Conservation (phyloP, 495 filamentous ascomycete genomes). For the Talaromyces adpressus region DNA sequence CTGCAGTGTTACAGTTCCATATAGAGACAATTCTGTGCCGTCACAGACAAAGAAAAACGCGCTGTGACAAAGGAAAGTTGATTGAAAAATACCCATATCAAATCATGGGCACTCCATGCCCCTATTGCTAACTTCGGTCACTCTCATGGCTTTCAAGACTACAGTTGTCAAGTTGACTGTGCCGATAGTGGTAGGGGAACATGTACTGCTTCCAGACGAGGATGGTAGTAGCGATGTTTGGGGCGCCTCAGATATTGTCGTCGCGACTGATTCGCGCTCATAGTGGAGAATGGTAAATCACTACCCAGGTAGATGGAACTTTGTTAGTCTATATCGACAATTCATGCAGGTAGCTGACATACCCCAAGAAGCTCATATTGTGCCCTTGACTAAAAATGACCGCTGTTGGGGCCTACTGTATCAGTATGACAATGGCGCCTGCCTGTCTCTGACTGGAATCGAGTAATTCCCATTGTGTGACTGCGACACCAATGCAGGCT, state of each 20-base stretch:
- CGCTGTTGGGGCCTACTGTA: background rate
- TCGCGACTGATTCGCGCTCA: background rate
- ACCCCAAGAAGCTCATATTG: background rate
- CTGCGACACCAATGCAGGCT: background rate
- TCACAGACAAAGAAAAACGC: too few species aligned
- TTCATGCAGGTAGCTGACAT: background rate
- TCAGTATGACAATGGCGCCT: background rate
- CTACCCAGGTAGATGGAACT: background rate
- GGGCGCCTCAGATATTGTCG: background rate
- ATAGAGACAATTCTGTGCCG: too few species aligned
- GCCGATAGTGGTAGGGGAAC: too few species aligned
- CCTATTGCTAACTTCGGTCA: background rate
- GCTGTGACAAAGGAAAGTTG: background rate
- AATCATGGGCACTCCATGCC: background rate
- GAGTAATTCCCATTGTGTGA: background rate
- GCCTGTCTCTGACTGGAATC: background rate
- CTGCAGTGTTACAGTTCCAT: too few species aligned
- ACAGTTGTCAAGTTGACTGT: background rate
- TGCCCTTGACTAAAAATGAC: background rate
- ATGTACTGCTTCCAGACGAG: background rate
- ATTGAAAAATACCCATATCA: background rate
- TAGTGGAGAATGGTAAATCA: background rate
- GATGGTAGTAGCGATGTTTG: background rate
- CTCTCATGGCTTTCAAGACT: background rate
- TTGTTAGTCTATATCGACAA: background rate